Conservation (phyloP, 2,329 filamentous ascomycete species). For the Thermomyces lanuginosus region DNA sequence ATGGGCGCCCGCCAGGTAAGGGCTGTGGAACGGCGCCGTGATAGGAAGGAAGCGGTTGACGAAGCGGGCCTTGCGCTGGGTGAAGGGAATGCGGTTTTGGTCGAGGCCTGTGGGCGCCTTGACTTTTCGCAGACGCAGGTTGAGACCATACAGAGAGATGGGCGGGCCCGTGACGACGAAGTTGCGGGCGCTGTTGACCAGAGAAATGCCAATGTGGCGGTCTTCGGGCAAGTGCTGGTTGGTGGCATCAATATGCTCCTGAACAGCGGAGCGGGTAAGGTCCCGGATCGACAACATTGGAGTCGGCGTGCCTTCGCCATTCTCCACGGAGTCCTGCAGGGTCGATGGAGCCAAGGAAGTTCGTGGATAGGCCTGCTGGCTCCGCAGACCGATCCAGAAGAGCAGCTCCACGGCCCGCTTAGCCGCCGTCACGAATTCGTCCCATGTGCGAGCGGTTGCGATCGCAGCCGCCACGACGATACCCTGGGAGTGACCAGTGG, state of each 20-base stretch:
- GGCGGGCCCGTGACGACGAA: slow-evolving; percentile 93
- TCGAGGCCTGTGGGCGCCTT: slow-evolving; percentile 96
- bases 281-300: slow-evolving; percentile 98
- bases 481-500: slow-evolving; percentile 92
- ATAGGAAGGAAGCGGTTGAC: slow-evolving; percentile 95
- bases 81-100: slow-evolving; percentile 85
- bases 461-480: slow-evolving; percentile 86
- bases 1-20: slow-evolving; percentile 71
- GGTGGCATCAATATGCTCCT: slow-evolving; percentile 91
- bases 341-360: slow-evolving; percentile 85
- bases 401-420: slow-evolving; percentile 75
- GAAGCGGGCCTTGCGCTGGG: slow-evolving; percentile 89
- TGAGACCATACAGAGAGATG: slow-evolving; percentile 89
- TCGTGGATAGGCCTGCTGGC: slow-evolving; percentile 90
- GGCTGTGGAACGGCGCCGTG: slow-evolving; percentile 95
- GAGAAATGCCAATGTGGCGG: slow-evolving; percentile 83
- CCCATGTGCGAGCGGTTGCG: slow-evolving; percentile 81
- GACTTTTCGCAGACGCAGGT: slow-evolving; percentile 85
- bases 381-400: slow-evolving; percentile 96
- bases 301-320: slow-evolving; percentile 87
- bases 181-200: slow-evolving; percentile 93
- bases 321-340: slow-evolving; percentile 81
- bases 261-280: slow-evolving; percentile 69
- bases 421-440: slow-evolving; percentile 68
- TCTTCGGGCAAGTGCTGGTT: slow-evolving; percentile 91